Base-by-base conservation (phyloP, 192 early-diverging fungal species). In the Podila clonocystis region DNA sequence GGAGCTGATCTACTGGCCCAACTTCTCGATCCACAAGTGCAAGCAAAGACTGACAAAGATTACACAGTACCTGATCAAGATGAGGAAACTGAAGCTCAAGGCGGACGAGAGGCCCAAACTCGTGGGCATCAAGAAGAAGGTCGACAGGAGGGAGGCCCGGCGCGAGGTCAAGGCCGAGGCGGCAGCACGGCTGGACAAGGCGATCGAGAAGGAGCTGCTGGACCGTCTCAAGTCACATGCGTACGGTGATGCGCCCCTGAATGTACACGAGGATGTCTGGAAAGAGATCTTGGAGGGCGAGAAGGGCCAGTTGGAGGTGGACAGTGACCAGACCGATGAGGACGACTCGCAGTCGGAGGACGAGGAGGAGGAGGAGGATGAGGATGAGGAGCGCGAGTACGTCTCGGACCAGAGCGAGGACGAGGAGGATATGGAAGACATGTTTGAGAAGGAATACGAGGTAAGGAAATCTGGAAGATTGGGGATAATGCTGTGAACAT, bases 1-100 rank as follows among this genome's bases (percentile, higher is more conserved):
- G 61, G 93, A 97, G 70, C 86, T 99, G 67, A 74, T 91, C 49
- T 93, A 96, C 85, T 99, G 96, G 96, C 97, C 97, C 69, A 85
- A 89, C 62, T 97, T 96, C 82, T 87, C 92, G 80, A 85, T 94
- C 64, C 94, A 97, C 89, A 97, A 95, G 87, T 97, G 96, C 89
- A 99, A 99, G 80, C 97, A 98, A 80, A 90, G 97, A 59, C 68
- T 97, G 59, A 98, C 97, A 38, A 97, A 97, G 87, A 95, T 98
- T 60, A 97, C 95, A 33, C 97, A 99, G 82, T 97, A 97, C 66
- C 85, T 99, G 58, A 96, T 98, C 75, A 91, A 95, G 72, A 97
- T 96, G 94, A 90, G 97, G 68, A 91, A 93, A 75, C 87, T 99
- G 67, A 89, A 91, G 65, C 84, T 96, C 29, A 97, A 96, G 82